Conservation (phyloP, 768 basidiomycete species). For the Russula compacta region DNA sequence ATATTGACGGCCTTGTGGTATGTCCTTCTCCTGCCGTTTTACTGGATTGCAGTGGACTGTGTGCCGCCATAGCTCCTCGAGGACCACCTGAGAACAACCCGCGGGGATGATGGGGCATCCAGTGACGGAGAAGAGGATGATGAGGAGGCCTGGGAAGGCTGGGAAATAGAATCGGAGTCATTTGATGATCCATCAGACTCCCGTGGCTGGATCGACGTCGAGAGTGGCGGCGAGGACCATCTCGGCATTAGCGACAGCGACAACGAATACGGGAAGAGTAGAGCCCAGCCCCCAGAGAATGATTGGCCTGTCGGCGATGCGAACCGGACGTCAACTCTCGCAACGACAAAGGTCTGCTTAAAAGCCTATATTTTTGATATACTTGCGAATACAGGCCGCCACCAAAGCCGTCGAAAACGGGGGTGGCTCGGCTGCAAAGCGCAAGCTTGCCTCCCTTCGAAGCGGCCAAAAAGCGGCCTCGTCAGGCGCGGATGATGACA, state of each 20-base stretch:
- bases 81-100: conserved; percentile 68
- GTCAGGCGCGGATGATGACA: conserved; percentile 28
- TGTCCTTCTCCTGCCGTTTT: conserved; percentile 23
- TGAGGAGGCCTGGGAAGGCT: conserved; percentile 73
- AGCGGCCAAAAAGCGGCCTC: too few relatives aligned
- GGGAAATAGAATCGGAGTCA: conserved; percentile 58
- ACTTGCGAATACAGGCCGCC: conserved; percentile 69
- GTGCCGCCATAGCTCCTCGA: conserved; percentile 61
- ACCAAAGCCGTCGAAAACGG: conserved; percentile 57
- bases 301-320: conserved; percentile 21
- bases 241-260: conserved; percentile 81
- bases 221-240: conserved; percentile 48
- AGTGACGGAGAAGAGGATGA: conserved; percentile 50
- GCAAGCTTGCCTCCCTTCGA: conserved; percentile 41
- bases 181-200: conserved; percentile 46
- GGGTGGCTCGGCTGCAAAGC: conserved; percentile 71
- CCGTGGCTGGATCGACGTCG: conserved; percentile 74
- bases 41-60: conserved; percentile 25
- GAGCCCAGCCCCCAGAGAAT: conserved; percentile 20
- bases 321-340: conserved; percentile 52
- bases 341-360: conserved; percentile 68
- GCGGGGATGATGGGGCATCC: conserved; percentile 47
- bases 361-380: background rate
- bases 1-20: conserved; percentile 86
- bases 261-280: conserved; percentile 40